A percentile compares a stretch with the other conserved stretches of the same genome.
Evolutionary conservation across 1,284 basidiomycete species (phyloP).

Genomic region (Ustilago curta): DNA sequence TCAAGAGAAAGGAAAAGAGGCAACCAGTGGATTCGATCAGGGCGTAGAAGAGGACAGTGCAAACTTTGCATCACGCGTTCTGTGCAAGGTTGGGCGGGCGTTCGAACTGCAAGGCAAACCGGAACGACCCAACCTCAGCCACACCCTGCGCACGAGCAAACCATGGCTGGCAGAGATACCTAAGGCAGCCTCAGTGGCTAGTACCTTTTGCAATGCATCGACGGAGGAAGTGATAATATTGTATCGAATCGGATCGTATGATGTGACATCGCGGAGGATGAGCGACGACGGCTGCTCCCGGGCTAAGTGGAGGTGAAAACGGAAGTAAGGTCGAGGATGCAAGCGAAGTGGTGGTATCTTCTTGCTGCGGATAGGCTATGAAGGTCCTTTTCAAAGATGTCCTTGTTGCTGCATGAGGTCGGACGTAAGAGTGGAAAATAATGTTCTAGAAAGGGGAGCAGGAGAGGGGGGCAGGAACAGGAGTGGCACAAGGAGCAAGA

Average conservation of each 20-base stretch:
- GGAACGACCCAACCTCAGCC: slow-evolving; percentile 43
- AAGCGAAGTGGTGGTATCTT: neutral
- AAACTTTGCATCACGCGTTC: slow-evolving; percentile 36
- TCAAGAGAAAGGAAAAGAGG: slow-evolving; percentile 54
- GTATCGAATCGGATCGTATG: neutral
- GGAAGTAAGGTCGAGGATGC: slow-evolving; percentile 1
- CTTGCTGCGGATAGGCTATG: slow-evolving; percentile 2
- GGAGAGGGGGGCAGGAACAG: neutral
- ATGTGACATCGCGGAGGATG: too few species aligned
- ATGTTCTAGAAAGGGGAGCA: neutral
- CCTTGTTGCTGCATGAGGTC: neutral
- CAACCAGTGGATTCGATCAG: slow-evolving; percentile 34
- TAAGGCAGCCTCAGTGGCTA: slow-evolving; percentile 24
- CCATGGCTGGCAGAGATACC: slow-evolving; percentile 38
- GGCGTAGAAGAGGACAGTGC: slow-evolving; percentile 54
- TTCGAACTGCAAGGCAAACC: slow-evolving; percentile 58
- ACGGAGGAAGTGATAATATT: neutral
- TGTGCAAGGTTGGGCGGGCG: slow-evolving; percentile 56
- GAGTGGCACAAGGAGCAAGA: slow-evolving; percentile 9
- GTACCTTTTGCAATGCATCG: slow-evolving; percentile 25
- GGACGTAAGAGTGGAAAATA: neutral
- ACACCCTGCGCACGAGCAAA: slow-evolving; percentile 48
- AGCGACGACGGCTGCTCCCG: neutral
- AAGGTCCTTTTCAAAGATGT: slow-evolving; percentile 5
- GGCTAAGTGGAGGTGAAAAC: slow-evolving; percentile 23